Evolutionary conservation across 2,329 filamentous ascomycete species (phyloP), one percentile per base, ranked within the genome.

Genomic region (Septoria linicola): DNA sequence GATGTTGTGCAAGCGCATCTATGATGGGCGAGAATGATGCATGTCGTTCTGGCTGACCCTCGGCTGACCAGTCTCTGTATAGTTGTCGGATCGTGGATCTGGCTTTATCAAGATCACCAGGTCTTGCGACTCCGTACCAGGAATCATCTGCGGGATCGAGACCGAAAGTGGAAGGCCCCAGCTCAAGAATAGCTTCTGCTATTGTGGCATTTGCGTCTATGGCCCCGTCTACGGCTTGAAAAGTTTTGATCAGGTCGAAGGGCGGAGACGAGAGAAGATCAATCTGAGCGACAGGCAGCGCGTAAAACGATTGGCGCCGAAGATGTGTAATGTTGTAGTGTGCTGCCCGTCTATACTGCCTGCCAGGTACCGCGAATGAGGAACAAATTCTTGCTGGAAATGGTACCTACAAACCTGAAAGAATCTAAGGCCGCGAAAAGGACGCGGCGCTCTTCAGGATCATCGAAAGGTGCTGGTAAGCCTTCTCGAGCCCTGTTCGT

Each of bases 271-370:
- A 84, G 1, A 99, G 80, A 66, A 95, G 79, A 64, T 87, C 81
- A 84, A 89, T 93, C 68, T 99, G 91, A 1, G 80, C 76, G 52
- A 85, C 83, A 1, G 92, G 89, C 4, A 99, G 78, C 7, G 90
- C 88, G 69, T 97, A 99, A 72, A 99, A 96, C 11, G 89, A 87
- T 70, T 93, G 90, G 21, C 95, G 84, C 17, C 93, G 85, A 14
- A 91, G 80, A 70, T 97, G 92, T 3, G 92, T 97, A 58, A 88
- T 85, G 70, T 95, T 95, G 73, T 87, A 87, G 69, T 97, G 92
- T 4, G 91, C 87, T 19, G 84, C 81, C 63, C 85, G 87, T 58
- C 88, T 85, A 69, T 96, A 96, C 46, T 69, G 66, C 36, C 68
- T 70, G 55, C 7, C 23, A 10, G 10, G 11, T 8, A 10, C 10